phyloP scores from a whole-genome alignment of 75 land plant genomes.

The Picea sitchensis region DNA sequence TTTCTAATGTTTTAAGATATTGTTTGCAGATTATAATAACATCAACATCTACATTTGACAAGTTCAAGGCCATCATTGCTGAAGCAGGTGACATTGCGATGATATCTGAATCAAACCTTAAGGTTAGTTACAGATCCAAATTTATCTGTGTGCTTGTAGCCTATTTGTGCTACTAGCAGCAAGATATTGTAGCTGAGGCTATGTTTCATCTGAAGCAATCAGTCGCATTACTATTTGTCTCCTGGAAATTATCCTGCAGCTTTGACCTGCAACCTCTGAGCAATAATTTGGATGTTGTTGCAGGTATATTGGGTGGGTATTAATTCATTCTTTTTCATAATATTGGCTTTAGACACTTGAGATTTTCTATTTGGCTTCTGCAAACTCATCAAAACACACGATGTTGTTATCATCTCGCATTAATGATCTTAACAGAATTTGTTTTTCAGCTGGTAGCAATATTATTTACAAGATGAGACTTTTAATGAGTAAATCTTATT shows the following conservation, averaged over 20 bases:
- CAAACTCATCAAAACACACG: neutral
- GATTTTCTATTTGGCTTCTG: neutral
- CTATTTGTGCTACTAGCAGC: neutral
- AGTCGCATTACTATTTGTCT: neutral
- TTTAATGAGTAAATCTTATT: neutral
- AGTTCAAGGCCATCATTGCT: constrained; percentile 64
- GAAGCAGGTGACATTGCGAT: constrained; percentile 47
- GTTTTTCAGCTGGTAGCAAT: neutral
- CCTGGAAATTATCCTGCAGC: neutral
- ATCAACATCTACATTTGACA: constrained; percentile 64
- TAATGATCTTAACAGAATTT: neutral
- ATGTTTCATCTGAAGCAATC: neutral
- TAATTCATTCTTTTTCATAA: neutral
- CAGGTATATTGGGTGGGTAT: constrained; percentile 2
- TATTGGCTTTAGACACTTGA: neutral
- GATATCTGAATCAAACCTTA: constrained; percentile 76
- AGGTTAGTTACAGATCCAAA: constrained; percentile 46
- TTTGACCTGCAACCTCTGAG: neutral
- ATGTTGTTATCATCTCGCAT: neutral
- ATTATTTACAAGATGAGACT: neutral
- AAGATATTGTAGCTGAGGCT: neutral
- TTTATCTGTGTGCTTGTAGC: neutral
- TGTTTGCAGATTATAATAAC: constrained; percentile 49
- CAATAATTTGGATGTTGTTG: constrained; percentile 1
- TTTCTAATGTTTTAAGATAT: neutral